Evolutionary conservation across 2,329 filamentous ascomycete genomes (phyloP), one percentile per base, ranked within the genome.

Genomic region (Hypoxylon sp.): DNA sequence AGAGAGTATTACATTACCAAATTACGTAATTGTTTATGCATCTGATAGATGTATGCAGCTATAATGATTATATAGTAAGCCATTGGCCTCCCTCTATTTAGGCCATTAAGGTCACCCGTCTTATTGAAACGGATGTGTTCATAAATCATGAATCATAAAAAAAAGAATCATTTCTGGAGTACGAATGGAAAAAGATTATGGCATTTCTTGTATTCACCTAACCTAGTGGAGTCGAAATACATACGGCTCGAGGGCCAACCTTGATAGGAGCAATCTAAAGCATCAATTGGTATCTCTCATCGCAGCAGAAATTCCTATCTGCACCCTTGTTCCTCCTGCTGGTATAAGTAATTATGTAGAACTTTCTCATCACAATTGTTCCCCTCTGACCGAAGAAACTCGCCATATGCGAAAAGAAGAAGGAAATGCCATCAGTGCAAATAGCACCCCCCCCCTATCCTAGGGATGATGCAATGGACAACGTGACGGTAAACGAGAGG

Each of bases 261-360:
- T 55, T 22, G 51, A 35, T 13, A 62, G 39, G 51, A 58, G 58
- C 48, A 47, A 59, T 62, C 56, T 62, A 48, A 26, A 55, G 42
- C 44, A 47, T 63, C 52, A 64, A 62, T 64, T 70, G 68, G 65
- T 70, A 68, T 68, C 65, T 68, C 65, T 68, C 51, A 17, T 24
- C 39, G 4, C 37, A 60, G 39, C 56, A 63, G 24, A 70, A 70
- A 53, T 58, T 60, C 39, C 47, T 22, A 46, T 67, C 31, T 53
- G 44, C 39, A 22, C 5, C 19, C 33, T 47, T 26, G 35, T 35
- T 47, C 26, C 13, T 26, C 53, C 29, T 63, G 33, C 51, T 54
- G 51, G 22, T 42, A 58, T 58, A 57, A 35, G 42, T n/a, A 29
- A 24, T 35, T 31, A 46, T 42, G 8, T 46, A 53, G 33, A 39